Evolutionary conservation across 2,329 filamentous ascomycete genomes (phyloP), one percentile per base, ranked within the genome.

Genomic region (Helotiales sp.): DNA sequence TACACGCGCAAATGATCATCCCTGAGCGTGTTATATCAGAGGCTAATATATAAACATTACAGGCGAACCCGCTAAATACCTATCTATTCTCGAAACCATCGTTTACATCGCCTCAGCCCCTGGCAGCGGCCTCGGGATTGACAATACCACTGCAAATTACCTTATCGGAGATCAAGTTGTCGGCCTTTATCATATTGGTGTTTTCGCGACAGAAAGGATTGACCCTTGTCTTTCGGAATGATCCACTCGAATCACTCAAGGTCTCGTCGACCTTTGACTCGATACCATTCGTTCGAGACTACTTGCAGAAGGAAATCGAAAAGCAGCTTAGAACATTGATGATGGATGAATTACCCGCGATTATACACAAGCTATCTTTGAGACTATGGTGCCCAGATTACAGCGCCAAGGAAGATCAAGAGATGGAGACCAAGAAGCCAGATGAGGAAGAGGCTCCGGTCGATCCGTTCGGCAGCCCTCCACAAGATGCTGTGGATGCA

Each of bases 181-280:
- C 93, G 3, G 95, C 93, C 10, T 98, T 99, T 73, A 96, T 99
- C 66, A 97, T 99, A 58, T 76, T 99, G 50, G 95, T 99, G 61
- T 99, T 99, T 73, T 98, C 93, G 2, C 93, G 92, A 72, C 92
- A 96, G 76, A 99, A 99, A 72, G 95, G 95, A 19, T 82, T 99
- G 57, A 99, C 95, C 1, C 81, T 99, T 48, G 95, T 99, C 44
- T 99, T 99, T 73, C 88, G 95, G 68, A 98, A 99, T 82, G 95
- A 99, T 72, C 95, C 95, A 4, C 85, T 99, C 61, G 95, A 99
- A 73, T 97, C 93, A 4, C 86, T 99, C 69, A 98, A 97, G 78
- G 95, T 99, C 65, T 98, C 93, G 0, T 98, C 93, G 66, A 99
- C 95, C 44, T 99, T 99, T 74, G 95, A 99, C 77, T 96, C 93